A percentile compares a stretch with the other conserved stretches of the same genome.
Conservation (phyloP, 257 asterid species). For the Fraxinus excelsior region DNA sequence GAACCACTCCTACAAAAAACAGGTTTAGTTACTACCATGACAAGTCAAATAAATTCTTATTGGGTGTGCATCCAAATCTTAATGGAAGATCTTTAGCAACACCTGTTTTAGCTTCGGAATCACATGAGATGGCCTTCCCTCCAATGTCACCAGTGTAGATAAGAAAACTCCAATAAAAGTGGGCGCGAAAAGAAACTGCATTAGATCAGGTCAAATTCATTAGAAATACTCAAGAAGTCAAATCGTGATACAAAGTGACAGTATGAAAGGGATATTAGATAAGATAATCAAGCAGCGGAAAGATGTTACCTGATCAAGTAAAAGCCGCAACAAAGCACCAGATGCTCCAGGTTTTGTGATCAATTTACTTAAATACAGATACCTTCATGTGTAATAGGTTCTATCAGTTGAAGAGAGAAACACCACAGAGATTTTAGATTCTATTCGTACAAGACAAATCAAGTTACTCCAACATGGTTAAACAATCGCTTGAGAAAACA, state of each 20-base stretch:
- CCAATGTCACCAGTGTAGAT: constrained; percentile 62
- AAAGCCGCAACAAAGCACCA: constrained; percentile 69
- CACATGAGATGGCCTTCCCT: constrained; percentile 66
- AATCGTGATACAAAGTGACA: neutral
- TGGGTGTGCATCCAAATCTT: neutral
- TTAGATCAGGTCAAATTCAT: constrained; percentile 12
- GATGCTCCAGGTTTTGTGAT: constrained; percentile 63
- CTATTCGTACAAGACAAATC: neutral
- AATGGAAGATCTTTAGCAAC: neutral
- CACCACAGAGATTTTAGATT: constrained; percentile 6
- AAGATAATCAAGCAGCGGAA: constrained; percentile 15
- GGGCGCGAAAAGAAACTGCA: constrained; percentile 83
- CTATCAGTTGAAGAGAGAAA: constrained; percentile 21
- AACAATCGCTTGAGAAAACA: neutral
- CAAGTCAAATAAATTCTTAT: neutral
- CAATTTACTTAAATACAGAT: constrained; percentile 71
- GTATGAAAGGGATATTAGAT: neutral
- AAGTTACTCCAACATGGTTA: constrained; percentile 5
- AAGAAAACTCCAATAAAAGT: constrained; percentile 68
- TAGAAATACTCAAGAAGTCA: constrained; percentile 1
- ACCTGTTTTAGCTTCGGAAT: constrained; percentile 92
- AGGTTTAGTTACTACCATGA: constrained; percentile 2
- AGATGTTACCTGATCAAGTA: constrained; percentile 82
- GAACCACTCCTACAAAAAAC: constrained; percentile 70
- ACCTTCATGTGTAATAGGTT: constrained; percentile 44